These are phyloP conservation scores for Epicoccum sorghinum DNA, from an alignment of 2,329 filamentous ascomycete species.

Conservation along the genomic window DNA sequence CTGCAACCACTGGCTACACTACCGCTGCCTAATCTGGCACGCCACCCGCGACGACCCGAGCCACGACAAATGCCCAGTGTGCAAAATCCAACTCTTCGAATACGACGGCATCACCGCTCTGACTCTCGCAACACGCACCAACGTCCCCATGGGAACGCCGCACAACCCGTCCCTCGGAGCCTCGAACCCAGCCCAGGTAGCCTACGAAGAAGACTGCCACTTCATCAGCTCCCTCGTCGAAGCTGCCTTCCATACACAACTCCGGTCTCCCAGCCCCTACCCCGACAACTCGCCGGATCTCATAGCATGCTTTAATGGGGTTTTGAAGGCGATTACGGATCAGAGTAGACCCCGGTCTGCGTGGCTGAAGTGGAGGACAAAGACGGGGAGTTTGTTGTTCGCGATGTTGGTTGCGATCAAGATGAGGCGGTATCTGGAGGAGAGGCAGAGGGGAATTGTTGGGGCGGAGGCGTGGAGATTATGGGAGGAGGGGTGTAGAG, in stretches of 20 bases:
- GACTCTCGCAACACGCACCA: constrained; percentile 28
- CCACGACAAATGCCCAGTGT: constrained; percentile 20
- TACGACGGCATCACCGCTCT: constrained; percentile 31
- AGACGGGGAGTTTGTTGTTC: constrained; percentile 19
- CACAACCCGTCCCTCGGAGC: background rate
- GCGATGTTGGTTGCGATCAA: constrained; percentile 28
- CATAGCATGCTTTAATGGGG: constrained; percentile 15
- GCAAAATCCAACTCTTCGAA: constrained; percentile 22
- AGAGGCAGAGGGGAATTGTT: constrained; percentile 14
- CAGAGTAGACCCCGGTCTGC: constrained; percentile 7
- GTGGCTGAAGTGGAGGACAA: constrained; percentile 25
- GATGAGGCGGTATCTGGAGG: constrained; percentile 24
- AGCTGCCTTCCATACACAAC: constrained; percentile 4
- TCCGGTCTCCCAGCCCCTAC: background rate
- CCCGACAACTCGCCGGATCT: constrained; percentile 22
- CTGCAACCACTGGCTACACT: constrained; percentile 37
- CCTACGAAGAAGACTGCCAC: constrained; percentile 22
- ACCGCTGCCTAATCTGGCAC: constrained; percentile 27
- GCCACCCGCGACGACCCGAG: background rate
- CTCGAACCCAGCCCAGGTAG: background rate
- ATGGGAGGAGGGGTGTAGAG: constrained; percentile 19
- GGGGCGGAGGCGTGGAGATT: constrained; percentile 22
- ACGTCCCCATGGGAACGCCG: constrained; percentile 10
- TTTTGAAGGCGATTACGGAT: constrained; percentile 7
- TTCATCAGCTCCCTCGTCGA: constrained; percentile 17